Evolutionary conservation across 2,329 filamentous ascomycete genomes (phyloP), one percentile per base, ranked within the genome.

Genomic region (Penicillium frequentans): DNA sequence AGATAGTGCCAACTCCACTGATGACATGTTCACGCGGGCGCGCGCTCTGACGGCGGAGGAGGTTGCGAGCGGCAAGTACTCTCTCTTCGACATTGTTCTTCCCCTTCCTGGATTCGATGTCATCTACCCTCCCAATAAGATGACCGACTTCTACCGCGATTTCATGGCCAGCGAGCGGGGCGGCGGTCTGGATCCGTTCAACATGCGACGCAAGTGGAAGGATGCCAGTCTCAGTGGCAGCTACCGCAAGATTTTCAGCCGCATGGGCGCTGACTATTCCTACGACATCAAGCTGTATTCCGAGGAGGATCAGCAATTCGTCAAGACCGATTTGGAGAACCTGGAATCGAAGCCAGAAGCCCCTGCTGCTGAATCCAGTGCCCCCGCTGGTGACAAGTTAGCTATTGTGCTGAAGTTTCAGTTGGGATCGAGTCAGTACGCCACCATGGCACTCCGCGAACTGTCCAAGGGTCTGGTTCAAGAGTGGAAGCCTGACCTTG

Each of bases 31-130:
- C 66, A 81, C 84, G 60, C 87, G 89, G 35, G 93, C 91, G 1
- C 87, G 91, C 14, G 76, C 87, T 0, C 79, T 99, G 14, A 89
- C 86, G 2, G 85, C 85, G 5, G 86, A 88, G n/a, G 95, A 99
- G 72, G 90, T 86, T 3, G 81, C 82, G 26, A 90, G 86, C 62
- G 91, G 91, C 11, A 82, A 84, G 56, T 97, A 89, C 75, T 86
- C 82, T 37, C 89, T 99, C 66, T 91, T 90, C 69, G 95, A 99
- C 70, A 72, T 98, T 60, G 93, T 99, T 13, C 82, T 99, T 2
- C 93, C 96, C 3, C 87, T 90, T n/a, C 95, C 95, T 0, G 95
- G 95, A 19, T 97, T 87, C 77, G 92, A 96, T 66, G 85, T 98
- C 39, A 75, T 90, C 35, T 99, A 98, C 70, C 95, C 95, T 0